Conservation (phyloP, 495 filamentous ascomycete genomes). For the Sabuloglossum arenarium region DNA sequence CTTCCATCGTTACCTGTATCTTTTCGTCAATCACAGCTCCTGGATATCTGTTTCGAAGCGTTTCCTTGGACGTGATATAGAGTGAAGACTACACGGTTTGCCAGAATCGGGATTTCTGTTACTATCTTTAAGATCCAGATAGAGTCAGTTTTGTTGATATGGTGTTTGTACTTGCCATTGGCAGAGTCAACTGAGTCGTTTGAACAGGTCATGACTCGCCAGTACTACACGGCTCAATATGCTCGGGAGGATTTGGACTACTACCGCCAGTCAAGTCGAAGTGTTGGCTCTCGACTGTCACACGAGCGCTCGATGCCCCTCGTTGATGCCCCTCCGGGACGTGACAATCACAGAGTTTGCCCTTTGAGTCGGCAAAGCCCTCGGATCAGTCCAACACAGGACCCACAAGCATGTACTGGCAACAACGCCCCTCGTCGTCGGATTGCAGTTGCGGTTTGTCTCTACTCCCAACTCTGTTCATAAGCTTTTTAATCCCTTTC, state of each 20-base stretch:
- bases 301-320: constrained; percentile 3
- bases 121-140: neutral
- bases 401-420: neutral
- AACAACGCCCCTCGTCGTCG: constrained; percentile 1
- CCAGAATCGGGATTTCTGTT: neutral
- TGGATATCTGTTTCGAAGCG: neutral
- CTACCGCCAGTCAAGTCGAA: neutral
- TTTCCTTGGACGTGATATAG: neutral
- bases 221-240: neutral
- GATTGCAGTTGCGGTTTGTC: constrained; percentile 8
- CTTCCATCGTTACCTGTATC: neutral
- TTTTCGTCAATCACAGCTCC: neutral
- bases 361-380: neutral
- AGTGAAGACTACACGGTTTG: neutral
- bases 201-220: constrained; percentile 1
- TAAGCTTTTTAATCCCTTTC: neutral
- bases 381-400: neutral
- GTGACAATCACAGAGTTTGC: neutral
- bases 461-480: constrained; percentile 1
- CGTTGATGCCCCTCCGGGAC: neutral
- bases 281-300: neutral
- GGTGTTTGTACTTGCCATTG: neutral
- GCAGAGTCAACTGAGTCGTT: neutral
- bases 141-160: neutral
- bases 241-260: neutral